These are phyloP conservation scores for Pyrenochaeta sp. DNA, from an alignment of 2,329 filamentous ascomycete species.

Conservation along the genomic window DNA sequence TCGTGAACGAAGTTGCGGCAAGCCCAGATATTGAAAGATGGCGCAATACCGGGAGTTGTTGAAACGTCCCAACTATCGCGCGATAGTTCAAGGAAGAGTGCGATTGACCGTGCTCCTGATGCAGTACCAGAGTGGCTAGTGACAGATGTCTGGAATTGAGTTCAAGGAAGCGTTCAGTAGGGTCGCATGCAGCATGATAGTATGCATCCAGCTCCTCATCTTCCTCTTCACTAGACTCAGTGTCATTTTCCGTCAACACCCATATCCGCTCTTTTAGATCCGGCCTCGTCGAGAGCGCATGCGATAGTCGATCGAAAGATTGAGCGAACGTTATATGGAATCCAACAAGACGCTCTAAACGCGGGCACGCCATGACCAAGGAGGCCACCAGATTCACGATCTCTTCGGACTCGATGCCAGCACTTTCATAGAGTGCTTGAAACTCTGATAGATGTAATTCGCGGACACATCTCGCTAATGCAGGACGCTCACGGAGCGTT, in stretches of 20 bases:
- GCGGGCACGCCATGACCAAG: slow-evolving; percentile 67
- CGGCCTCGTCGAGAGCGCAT: slow-evolving; percentile 64
- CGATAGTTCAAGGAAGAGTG: slow-evolving; percentile 60
- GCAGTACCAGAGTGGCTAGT: slow-evolving; percentile 63
- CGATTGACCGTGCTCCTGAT: slow-evolving; percentile 42
- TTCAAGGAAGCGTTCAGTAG: slow-evolving; percentile 62
- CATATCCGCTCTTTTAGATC: slow-evolving; percentile 65
- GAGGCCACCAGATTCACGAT: slow-evolving; percentile 63
- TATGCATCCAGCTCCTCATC: slow-evolving; percentile 34
- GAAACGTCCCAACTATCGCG: slow-evolving; percentile 62
- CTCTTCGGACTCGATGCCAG: slow-evolving; percentile 56
- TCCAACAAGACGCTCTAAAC: slow-evolving; percentile 63
- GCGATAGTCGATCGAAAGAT: slow-evolving; percentile 62
- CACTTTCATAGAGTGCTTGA: slow-evolving; percentile 50
- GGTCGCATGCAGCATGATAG: slow-evolving; percentile 55
- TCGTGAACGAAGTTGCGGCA: slow-evolving; percentile 62
- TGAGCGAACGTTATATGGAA: slow-evolving; percentile 63
- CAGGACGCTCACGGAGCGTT: slow-evolving; percentile 61
- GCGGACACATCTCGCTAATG: slow-evolving; percentile 61
- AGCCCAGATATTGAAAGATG: slow-evolving; percentile 65
- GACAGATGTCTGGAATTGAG: slow-evolving; percentile 62
- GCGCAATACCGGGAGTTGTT: slow-evolving; percentile 61
- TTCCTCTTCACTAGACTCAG: slow-evolving; percentile 41
- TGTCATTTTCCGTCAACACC: slow-evolving; percentile 54
- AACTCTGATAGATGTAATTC: slow-evolving; percentile 63